Evolutionary conservation across 345 rosid species (phyloP), one percentile per base, ranked within the genome.

Genomic region (Camelina hispida): DNA sequence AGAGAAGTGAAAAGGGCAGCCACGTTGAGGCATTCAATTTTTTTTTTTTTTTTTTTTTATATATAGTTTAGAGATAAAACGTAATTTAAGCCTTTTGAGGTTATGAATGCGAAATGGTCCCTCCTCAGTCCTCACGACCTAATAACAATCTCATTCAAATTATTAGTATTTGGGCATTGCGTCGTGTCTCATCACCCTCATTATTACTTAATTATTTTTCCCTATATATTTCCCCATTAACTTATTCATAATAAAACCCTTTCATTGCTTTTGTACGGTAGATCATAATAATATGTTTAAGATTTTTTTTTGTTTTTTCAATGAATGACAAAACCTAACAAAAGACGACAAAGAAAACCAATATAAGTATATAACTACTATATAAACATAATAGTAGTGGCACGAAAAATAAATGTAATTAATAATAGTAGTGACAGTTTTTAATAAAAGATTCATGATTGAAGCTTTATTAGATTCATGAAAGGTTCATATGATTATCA

Each of bases 71-170:
- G 28, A 43, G 37, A 52, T 40, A 52, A 53, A 54, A 53, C 43
- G 46, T 50, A 42, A 25, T 25, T 28, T 4, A 75, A 52, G 25
- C 58, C 57, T 77, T 70, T 70, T 56, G 51, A 63, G 66, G 80
- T 71, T 64, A 50, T 77, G 77, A 71, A 71, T 71, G 72, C 67
- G 62, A 71, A 71, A 71, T 77, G 77, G 81, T 71, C 77, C 81
- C 77, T 71, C 71, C 20, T 22, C 67, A 68, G 64, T 71, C 71
- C 30, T 23, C 66, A 40, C 32, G 72, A 69, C 75, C 69, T 62
- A 69, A 62, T 34, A 32, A 32, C 6, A 4, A 28, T 76, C 63
- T 37, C 73, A 14, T 48, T 74, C 14, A 35, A 44, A 17, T 54
- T 68, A 7, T n/a, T 40, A 25, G 28, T 25, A 28, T 42, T 34